Evolutionary conservation across 352 stramenopile species (phyloP), one percentile per base, ranked within the genome.

Genomic region (Phytopythium helicoides): DNA sequence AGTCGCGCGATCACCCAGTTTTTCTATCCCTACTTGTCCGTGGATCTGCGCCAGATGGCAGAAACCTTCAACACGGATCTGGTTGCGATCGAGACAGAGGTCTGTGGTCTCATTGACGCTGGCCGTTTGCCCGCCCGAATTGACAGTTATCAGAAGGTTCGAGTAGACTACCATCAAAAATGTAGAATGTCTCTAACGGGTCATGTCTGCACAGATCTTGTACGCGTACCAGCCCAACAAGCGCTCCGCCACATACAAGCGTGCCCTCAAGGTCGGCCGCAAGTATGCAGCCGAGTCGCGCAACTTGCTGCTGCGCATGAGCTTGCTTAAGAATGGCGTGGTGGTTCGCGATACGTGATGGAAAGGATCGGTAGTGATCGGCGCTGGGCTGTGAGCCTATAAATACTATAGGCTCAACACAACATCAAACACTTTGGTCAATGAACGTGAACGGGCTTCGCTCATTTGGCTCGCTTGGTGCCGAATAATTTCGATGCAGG

Each of bases 61-160:
- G 68, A 72, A 21, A 90, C 79, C 2, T 96, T 96, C 52, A 92
- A 84, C 54, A 91, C 76, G 6, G 60, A 71, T 21, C 80, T 60
- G 8, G 36, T 54, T 11, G 64, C 71, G 9, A 71, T 96, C 0
- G 88, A 96, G 61, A 86, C 79, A 23, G 82, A 95, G 38, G 67
- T 95, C 3, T 86, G 84, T 46, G 66, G 81, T 15, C 65, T 96
- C 10, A 96, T 96, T 54, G 58, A 68, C 0, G 70, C 71, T 0
- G 71, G 79, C 41, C 86, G 89, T 59, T 73, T 96, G 15, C 66
- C 80, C 31, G 88, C 85, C 7, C 81, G 84, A 47, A 91, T 96
- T 56, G 88, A 96, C 73, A 91, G 85, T 47, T 92, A 96, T 53
- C 67, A 91, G 51, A 94, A 93, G 76, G 83, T 94, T 18, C n/a